Conservation (phyloP, 148 eudicot species). For the Selenicereus undatus region DNA sequence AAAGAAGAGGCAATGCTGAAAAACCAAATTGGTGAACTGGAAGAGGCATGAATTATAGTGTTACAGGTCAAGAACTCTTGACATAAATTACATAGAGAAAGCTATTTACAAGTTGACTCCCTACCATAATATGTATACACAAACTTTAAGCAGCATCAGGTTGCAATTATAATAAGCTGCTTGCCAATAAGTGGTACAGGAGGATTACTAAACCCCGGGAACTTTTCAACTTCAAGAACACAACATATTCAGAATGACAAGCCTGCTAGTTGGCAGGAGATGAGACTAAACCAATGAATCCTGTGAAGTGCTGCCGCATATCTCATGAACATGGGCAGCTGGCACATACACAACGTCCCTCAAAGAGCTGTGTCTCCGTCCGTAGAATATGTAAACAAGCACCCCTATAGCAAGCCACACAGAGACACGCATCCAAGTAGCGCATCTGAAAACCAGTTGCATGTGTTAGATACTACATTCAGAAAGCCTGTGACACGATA, state of each 20-base stretch:
- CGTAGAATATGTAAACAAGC: conserved; percentile 50
- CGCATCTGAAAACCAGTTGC: conserved; percentile 29
- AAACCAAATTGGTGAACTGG: too few species aligned
- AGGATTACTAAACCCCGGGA: background rate
- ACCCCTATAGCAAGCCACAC: conserved; percentile 55
- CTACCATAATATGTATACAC: conserved; percentile 19
- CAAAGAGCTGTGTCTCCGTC: conserved; percentile 51
- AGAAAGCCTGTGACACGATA: background rate
- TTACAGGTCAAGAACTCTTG: conserved; percentile 19
- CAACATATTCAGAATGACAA: background rate
- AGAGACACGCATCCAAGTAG: conserved; percentile 62
- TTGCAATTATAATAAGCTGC: background rate
- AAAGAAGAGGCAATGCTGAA: too few species aligned
- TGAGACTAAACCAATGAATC: conserved; percentile 22
- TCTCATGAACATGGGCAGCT: conserved; percentile 27
- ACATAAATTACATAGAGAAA: conserved; percentile 16
- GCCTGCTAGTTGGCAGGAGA: background rate
- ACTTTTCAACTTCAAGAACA: background rate
- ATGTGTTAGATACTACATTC: background rate
- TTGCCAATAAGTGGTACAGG: conserved; percentile 6
- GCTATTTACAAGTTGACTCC: conserved; percentile 18
- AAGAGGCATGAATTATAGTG: too few species aligned
- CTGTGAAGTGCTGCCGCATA: conserved; percentile 20
- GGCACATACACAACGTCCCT: conserved; percentile 36
- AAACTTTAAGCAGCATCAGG: background rate